Conservation (phyloP, 768 basidiomycete species). For the Pleurotus platypus region DNA sequence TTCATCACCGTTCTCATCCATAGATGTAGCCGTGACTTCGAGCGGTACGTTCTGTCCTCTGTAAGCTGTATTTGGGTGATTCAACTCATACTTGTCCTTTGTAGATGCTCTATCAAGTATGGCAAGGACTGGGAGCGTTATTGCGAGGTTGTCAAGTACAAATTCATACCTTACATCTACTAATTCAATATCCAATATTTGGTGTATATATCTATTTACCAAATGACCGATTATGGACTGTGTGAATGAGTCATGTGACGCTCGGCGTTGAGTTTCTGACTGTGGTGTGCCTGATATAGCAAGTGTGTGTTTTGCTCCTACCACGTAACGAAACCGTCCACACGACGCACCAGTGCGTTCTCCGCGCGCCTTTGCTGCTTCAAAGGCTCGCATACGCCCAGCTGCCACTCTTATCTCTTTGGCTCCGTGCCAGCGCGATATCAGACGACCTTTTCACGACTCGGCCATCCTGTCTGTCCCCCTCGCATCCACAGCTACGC, state of each 20-base stretch:
- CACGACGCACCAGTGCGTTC: not conserved
- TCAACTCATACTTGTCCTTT: constrained; percentile 5
- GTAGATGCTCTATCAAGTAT: constrained; percentile 82
- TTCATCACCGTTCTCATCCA: constrained; percentile 93
- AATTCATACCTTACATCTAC: constrained; percentile 87
- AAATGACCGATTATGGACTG: not conserved
- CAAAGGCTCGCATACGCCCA: not conserved
- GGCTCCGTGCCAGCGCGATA: too few species aligned
- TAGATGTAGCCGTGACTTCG: constrained; percentile 91
- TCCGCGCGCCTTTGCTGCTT: not conserved
- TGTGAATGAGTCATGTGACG: not conserved
- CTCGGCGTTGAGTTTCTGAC: not conserved
- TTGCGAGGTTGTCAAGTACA: constrained; percentile 83
- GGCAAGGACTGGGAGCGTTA: constrained; percentile 94
- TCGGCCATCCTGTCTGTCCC: too few species aligned
- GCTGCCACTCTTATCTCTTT: not conserved
- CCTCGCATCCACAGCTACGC: too few species aligned
- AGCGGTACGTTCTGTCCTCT: constrained; percentile 48
- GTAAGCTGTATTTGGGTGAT: not conserved
- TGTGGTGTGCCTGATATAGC: not conserved
- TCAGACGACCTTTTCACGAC: too few species aligned
- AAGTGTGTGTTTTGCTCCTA: not conserved
- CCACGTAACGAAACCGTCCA: constrained; percentile 3
- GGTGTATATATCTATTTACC: constrained; percentile 1
- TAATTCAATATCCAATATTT: constrained; percentile 27